Percentiles rank a stretch among this genome's conserved stretches.
These are phyloP conservation scores for Penicillium polonicum DNA, from an alignment of 2,329 filamentous ascomycete species.

Conservation along the genomic window DNA sequence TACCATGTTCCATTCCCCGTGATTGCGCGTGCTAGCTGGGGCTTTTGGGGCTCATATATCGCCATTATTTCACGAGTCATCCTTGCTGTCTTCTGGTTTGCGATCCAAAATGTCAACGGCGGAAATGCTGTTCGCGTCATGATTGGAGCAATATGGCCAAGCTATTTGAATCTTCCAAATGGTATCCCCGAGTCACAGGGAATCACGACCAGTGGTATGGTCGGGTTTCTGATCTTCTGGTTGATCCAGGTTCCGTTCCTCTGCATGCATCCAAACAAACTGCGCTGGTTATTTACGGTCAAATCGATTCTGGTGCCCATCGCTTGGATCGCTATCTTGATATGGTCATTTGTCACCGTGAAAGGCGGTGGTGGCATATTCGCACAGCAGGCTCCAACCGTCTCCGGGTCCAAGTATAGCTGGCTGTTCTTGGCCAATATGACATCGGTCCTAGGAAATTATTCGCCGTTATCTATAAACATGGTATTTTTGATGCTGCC, in stretches of 20 bases:
- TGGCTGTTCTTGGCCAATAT: conserved; percentile 55
- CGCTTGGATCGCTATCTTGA: conserved; percentile 62
- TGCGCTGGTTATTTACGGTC: conserved; percentile 40
- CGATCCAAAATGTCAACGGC: conserved; percentile 65
- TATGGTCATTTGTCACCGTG: conserved; percentile 60
- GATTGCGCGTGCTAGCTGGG: conserved; percentile 56
- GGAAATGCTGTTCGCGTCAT: conserved; percentile 54
- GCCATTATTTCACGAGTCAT: conserved; percentile 55
- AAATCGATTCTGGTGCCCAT: conserved; percentile 52
- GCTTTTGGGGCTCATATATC: conserved; percentile 58
- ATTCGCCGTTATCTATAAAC: conserved; percentile 53
- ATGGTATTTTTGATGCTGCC: conserved; percentile 11
- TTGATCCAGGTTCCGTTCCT: conserved; percentile 48
- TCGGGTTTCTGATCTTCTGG: conserved; percentile 48
- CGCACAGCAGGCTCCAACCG: conserved; percentile 42
- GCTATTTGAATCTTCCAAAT: conserved; percentile 39
- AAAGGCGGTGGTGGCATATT: conserved; percentile 52
- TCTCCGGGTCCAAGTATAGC: conserved; percentile 52
- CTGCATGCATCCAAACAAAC: conserved; percentile 44
- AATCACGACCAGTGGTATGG: conserved; percentile 48
- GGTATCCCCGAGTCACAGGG: conserved; percentile 42
- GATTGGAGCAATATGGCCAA: conserved; percentile 54
- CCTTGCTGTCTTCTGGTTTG: conserved; percentile 62
- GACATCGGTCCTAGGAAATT: conserved; percentile 53
- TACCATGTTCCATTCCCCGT: conserved; percentile 59